Conservation (phyloP, 1,139 yeast species). For the Oligophagozyma castellii region DNA sequence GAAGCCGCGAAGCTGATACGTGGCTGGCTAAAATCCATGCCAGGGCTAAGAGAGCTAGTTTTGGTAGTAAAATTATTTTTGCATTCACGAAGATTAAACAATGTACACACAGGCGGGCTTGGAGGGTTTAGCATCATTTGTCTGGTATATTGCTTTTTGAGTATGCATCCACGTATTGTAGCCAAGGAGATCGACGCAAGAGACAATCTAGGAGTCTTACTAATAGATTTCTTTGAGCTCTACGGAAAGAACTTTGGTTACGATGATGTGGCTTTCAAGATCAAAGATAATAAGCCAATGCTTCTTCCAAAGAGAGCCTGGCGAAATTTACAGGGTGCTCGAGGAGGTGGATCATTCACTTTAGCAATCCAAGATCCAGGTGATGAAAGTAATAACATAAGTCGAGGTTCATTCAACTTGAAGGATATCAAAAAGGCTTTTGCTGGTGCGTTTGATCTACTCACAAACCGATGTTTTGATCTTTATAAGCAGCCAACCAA, state of each 20-base stretch:
- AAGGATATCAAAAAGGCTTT: conserved; percentile 77
- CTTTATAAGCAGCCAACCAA: conserved; percentile 44
- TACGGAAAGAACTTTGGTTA: conserved; percentile 89
- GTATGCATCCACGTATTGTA: conserved; percentile 65
- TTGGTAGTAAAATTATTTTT: conserved; percentile 82
- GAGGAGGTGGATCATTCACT: conserved; percentile 40
- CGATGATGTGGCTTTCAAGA: conserved; percentile 61
- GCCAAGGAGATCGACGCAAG: conserved; percentile 56
- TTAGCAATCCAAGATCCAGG: conserved; percentile 86
- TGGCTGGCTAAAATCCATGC: conserved; percentile 58
- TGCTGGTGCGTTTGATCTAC: conserved; percentile 78
- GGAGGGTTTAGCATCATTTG: conserved; percentile 94
- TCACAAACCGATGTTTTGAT: conserved; percentile 60
- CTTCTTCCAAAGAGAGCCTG: conserved; percentile 47
- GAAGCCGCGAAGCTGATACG: conserved; percentile 74
- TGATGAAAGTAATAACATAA: conserved; percentile 68
- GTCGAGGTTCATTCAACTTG: conserved; percentile 75
- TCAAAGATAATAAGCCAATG: conserved; percentile 37
- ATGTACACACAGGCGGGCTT: conserved; percentile 92
- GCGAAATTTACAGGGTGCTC: conserved; percentile 32
- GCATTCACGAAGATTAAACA: conserved; percentile 64
- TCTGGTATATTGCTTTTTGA: conserved; percentile 67
- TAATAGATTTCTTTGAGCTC: conserved; percentile 86
- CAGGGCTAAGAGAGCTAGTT: conserved; percentile 76
- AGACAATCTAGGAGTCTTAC: conserved; percentile 73